Base-by-base conservation (phyloP, 306 rosid genomes). In the Ziziphus jujuba region DNA sequence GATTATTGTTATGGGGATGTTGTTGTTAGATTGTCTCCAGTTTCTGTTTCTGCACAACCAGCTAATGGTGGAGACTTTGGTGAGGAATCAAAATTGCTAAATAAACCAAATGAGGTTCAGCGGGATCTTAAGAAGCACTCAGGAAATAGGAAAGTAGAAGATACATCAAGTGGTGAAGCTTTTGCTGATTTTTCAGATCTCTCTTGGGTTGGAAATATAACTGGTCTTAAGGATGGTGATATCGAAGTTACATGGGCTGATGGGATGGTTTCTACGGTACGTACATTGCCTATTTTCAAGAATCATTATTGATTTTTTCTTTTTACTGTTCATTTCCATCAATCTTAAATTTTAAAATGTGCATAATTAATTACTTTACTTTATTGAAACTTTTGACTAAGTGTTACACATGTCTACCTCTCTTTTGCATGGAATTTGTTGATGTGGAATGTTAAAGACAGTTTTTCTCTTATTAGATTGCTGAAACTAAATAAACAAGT, bases 161-260 rank as follows among this genome's bases (percentile, higher is more conserved):
- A 73, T 71, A 61, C 45, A 17, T 81, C 88, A 56, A 59, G 25
- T 61, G 66, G 66, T 62, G 81, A 87, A 69, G 78, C 76, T 69
- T 75, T 28, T 75, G 48, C 16, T 25, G 78, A 85, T 76, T 88
- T 88, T 83, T 79, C 87, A 8, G 95, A 90, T 78, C 92, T 95
- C 70, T 88, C 99, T 24, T 95, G 97, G 99, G 99, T 90, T 70
- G 99, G 99, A 66, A 88, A 95, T 79, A 95, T 95, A 77, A 85
- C 99, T 45, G 87, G 93, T 70, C 95, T 95, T 64, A 87, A 76
- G 81, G 89, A 85, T 60, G 99, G 99, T 59, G 97, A 95, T 81
- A 95, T 95, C 74, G 95, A 88, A 84, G 99, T 90, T 78, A 90
- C 92, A 62, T 95, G 99, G 99, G 99, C 97, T 43, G 91, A 95